phyloP scores from a whole-genome alignment of 495 filamentous ascomycete genomes.

The Jackrogersella multiformis region DNA sequence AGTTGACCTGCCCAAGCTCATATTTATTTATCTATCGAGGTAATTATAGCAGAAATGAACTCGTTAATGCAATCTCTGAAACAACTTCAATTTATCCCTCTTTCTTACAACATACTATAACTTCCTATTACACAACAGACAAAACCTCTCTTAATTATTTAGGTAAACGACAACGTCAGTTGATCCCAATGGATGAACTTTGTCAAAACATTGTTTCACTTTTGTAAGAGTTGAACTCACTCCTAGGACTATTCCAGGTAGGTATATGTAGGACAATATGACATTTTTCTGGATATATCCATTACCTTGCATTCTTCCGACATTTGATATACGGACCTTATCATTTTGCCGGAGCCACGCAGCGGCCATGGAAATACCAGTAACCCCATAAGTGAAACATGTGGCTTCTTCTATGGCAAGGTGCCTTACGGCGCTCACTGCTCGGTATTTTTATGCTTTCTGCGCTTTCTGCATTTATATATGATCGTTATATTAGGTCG shows the following conservation, averaged over 20 bases:
- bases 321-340: constrained; percentile 16
- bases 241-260: background rate
- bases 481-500: constrained; percentile 13
- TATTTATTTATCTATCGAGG: background rate
- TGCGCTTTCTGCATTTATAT: constrained; percentile 27
- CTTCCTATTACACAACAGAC: background rate
- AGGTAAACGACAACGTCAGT: background rate
- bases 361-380: constrained; percentile 20
- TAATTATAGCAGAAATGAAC: background rate
- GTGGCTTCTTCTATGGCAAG: constrained; percentile 26
- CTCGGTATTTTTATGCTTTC: constrained; percentile 20
- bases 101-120: background rate
- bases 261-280: background rate
- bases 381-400: constrained; percentile 7
- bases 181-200: background rate
- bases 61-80: background rate
- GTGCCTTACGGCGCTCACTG: constrained; percentile 7
- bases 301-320: constrained; percentile 30
- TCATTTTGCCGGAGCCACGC: constrained; percentile 40
- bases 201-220: background rate
- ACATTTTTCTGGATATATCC: constrained; percentile 17
- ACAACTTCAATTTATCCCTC: background rate
- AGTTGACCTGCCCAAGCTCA: background rate
- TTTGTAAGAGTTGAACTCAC: too few species aligned
- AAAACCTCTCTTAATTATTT: background rate